These are phyloP conservation scores for Phaseolus lunatus DNA, from an alignment of 306 rosid species.

Conservation along the genomic window DNA sequence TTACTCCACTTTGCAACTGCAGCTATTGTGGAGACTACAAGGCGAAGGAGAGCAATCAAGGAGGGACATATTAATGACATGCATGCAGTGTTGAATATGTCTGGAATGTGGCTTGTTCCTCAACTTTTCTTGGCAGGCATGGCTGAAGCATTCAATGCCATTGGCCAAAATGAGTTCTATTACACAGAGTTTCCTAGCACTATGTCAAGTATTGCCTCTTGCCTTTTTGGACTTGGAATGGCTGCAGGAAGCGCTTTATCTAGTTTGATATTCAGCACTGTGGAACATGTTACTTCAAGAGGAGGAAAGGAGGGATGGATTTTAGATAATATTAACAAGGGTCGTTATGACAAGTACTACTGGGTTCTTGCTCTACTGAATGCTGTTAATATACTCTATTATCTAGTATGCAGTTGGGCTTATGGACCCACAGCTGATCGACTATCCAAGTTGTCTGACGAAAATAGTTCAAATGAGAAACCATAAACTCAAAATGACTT, in stretches of 20 bases:
- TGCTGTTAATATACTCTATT: conserved; percentile 54
- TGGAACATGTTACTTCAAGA: conserved; percentile 55
- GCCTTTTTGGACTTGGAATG: conserved; percentile 63
- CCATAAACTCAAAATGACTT: conserved; percentile 24
- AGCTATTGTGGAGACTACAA: conserved; percentile 51
- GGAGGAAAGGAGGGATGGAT: conserved; percentile 72
- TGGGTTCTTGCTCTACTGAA: conserved; percentile 58
- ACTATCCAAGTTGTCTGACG: conserved; percentile 24
- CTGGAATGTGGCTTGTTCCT: conserved; percentile 74
- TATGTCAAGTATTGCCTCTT: conserved; percentile 66
- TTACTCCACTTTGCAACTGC: conserved; percentile 54
- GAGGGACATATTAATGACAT: conserved; percentile 46
- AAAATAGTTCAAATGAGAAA: conserved; percentile 35
- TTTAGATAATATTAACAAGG: conserved; percentile 61
- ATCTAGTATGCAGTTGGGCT: conserved; percentile 62
- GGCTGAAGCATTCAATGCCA: conserved; percentile 72
- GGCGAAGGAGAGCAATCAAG: conserved; percentile 53
- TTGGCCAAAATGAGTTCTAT: conserved; percentile 75
- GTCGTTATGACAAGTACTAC: conserved; percentile 60
- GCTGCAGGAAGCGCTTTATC: conserved; percentile 61
- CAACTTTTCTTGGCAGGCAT: conserved; percentile 60
- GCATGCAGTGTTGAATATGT: conserved; percentile 60
- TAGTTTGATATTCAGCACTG: conserved; percentile 49
- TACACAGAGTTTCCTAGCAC: conserved; percentile 71
- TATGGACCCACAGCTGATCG: conserved; percentile 62